Evolutionary conservation across 495 filamentous ascomycete species (phyloP).

Genomic region (Neurospora tetrasperma): DNA sequence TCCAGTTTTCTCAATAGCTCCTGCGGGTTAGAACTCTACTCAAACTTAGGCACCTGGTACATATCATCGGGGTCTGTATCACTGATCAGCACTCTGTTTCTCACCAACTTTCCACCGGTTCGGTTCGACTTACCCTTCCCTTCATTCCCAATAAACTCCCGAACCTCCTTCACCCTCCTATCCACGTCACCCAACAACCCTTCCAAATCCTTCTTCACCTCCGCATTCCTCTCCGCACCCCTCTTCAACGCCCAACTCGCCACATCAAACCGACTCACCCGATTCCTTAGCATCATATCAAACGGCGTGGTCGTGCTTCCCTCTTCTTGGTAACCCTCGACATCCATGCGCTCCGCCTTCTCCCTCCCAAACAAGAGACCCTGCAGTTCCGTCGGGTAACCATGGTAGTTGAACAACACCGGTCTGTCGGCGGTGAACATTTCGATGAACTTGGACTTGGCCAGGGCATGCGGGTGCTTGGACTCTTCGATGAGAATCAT

Average conservation of each 20-base stretch:
- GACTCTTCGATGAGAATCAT: slow-evolving; percentile 55
- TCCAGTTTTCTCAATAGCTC: background rate
- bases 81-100: background rate
- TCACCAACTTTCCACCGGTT: too few relatives aligned
- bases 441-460: slow-evolving; percentile 40
- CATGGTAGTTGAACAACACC: slow-evolving; percentile 65
- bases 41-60: slow-evolving; percentile 15
- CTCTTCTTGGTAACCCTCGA: slow-evolving; percentile 61
- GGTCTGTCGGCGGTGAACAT: slow-evolving; percentile 52
- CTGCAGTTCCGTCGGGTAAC: slow-evolving; percentile 52
- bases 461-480: slow-evolving; percentile 52
- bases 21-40: background rate
- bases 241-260: slow-evolving; percentile 42
- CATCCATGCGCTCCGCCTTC: slow-evolving; percentile 38
- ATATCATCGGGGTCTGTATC: slow-evolving; percentile 42
- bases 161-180: slow-evolving; percentile 39
- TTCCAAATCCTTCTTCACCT: slow-evolving; percentile 38
- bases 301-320: slow-evolving; percentile 65
- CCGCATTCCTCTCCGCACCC: slow-evolving; percentile 31
- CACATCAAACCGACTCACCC: slow-evolving; percentile 53
- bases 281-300: slow-evolving; percentile 63
- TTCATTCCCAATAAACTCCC: slow-evolving; percentile 45
- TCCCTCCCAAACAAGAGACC: slow-evolving; percentile 54
- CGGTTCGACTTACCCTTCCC: slow-evolving; percentile 28
- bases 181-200: slow-evolving; percentile 38